Conservation (phyloP, 2,329 filamentous ascomycete species). For the Epichloe gansuensis region DNA sequence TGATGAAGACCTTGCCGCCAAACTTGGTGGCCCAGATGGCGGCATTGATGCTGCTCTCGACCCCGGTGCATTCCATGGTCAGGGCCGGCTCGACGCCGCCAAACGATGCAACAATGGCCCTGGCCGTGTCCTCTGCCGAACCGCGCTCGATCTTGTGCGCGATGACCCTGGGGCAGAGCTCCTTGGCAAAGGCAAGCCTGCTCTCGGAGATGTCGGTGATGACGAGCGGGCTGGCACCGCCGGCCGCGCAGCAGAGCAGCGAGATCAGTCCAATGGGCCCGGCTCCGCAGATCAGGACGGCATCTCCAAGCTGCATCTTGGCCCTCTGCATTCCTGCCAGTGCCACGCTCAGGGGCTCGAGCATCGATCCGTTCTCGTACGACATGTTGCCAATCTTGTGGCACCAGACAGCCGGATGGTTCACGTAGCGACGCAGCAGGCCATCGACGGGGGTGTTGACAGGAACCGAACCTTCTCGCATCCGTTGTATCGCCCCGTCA, state of each 20-base stretch:
- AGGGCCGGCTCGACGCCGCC: conserved; percentile 72
- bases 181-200: conserved; percentile 72
- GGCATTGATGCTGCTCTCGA: conserved; percentile 75
- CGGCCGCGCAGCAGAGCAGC: conserved; percentile 70
- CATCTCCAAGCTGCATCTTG: conserved; percentile 69
- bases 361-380: conserved; percentile 79
- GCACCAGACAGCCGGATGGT: conserved; percentile 89
- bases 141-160: conserved; percentile 66
- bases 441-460: conserved; percentile 85
- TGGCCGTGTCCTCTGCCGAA: conserved; percentile 59
- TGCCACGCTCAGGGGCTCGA: conserved; percentile 84
- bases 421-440: conserved; percentile 82
- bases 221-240: conserved; percentile 80
- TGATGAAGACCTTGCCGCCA: conserved; percentile 92
- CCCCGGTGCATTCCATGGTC: conserved; percentile 86
- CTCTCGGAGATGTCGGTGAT: conserved; percentile 92
- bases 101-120: conserved; percentile 54
- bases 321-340: conserved; percentile 80
- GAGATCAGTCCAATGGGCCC: conserved; percentile 90
- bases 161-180: conserved; percentile 64
- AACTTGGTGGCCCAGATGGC: conserved; percentile 90
- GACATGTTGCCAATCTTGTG: conserved; percentile 91
- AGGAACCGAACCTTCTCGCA: conserved; percentile 79
- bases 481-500: conserved; percentile 90
- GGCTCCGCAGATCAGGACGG: conserved; percentile 80